phyloP scores from a whole-genome alignment of 2,329 filamentous ascomycete genomes.

The Colletotrichum kahawae region DNA sequence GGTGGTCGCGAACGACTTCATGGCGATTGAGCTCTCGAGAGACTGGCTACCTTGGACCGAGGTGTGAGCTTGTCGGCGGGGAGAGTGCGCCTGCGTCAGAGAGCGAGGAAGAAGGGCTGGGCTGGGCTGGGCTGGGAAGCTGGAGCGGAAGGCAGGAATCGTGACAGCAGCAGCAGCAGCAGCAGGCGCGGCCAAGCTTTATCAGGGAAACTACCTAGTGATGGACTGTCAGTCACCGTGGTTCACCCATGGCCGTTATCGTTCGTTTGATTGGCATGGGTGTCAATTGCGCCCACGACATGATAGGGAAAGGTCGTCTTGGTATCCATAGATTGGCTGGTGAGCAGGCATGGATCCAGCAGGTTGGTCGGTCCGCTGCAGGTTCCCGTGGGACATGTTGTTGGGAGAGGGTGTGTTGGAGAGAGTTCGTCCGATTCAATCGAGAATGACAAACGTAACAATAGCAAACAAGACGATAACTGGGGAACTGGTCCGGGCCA shows the following conservation, averaged over 20 bases:
- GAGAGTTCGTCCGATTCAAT: not conserved
- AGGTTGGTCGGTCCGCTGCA: not conserved
- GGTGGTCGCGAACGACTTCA: constrained; percentile 17
- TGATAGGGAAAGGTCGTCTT: not conserved
- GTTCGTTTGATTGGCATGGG: not conserved
- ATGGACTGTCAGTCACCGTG: not conserved
- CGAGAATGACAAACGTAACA: not conserved
- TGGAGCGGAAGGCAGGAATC: not conserved
- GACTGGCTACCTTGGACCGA: not conserved
- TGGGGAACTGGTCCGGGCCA: not conserved
- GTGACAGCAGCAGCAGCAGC: not conserved
- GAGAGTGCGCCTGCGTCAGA: not conserved
- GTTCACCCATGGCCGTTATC: not conserved
- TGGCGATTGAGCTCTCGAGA: not conserved
- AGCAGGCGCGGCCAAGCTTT: not conserved
- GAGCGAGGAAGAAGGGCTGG: not conserved
- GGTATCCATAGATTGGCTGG: not conserved
- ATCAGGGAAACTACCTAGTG: not conserved
- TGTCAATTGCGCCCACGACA: not conserved
- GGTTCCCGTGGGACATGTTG: not conserved
- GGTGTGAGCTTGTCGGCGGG: not conserved
- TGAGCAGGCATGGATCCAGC: not conserved
- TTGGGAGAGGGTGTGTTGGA: not conserved
- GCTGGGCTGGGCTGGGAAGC: not conserved
- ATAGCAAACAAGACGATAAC: not conserved